phyloP scores from a whole-genome alignment of 2,329 filamentous ascomycete species.

The Venturiaceae sp. region DNA sequence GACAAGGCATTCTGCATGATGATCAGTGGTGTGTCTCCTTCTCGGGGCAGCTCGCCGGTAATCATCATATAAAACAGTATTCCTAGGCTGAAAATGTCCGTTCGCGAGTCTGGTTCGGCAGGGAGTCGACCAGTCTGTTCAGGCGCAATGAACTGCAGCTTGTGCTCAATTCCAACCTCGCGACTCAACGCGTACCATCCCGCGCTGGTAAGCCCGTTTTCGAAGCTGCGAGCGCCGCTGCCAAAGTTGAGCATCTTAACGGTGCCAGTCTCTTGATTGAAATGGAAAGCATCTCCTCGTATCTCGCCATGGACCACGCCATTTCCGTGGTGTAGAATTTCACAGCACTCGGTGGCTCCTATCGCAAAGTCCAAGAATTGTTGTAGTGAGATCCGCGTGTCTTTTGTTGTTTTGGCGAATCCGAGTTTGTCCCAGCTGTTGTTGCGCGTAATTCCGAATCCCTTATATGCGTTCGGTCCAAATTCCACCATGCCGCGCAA shows the following conservation, averaged over 20 bases:
- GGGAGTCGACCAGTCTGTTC: constrained; percentile 92
- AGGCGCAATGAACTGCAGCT: constrained; percentile 83
- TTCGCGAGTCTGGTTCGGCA: constrained; percentile 81
- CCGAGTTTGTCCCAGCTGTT: background rate
- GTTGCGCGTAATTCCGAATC: background rate
- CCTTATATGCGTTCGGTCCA: constrained; percentile 49
- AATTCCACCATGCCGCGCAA: constrained; percentile 63
- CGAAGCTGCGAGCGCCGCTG: constrained; percentile 77
- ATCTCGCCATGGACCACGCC: constrained; percentile 86
- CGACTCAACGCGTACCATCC: constrained; percentile 79
- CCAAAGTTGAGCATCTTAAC: constrained; percentile 82
- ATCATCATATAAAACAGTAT: constrained; percentile 82
- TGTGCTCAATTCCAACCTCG: constrained; percentile 78
- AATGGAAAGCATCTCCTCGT: constrained; percentile 84
- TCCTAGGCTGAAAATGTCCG: constrained; percentile 88
- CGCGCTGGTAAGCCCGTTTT: constrained; percentile 74
- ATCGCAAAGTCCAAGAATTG: constrained; percentile 86
- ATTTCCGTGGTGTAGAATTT: constrained; percentile 83
- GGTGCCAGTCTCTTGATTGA: constrained; percentile 56
- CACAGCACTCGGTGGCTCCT: constrained; percentile 74
- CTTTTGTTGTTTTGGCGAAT: constrained; percentile 12
- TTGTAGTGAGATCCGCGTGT: constrained; percentile 57
- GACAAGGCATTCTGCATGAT: constrained; percentile 85
- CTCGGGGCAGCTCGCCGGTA: constrained; percentile 70
- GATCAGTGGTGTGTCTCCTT: constrained; percentile 71